Evolutionary conservation across 352 stramenopile genomes (phyloP).

Genomic region (Thalassiosira mediterranea): DNA sequence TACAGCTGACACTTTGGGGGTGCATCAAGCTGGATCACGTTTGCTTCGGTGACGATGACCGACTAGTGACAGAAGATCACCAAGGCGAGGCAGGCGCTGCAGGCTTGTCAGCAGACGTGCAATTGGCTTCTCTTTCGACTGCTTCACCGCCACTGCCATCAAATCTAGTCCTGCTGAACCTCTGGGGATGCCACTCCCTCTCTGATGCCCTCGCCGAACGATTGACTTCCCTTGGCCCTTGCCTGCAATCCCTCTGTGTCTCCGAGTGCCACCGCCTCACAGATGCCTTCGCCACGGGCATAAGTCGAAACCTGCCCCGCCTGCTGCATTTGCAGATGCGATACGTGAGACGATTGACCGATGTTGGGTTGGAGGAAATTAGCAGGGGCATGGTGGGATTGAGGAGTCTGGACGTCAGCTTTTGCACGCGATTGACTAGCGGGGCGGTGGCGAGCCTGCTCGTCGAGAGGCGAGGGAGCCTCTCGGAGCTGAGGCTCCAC

Average conservation of each 20-base stretch:
- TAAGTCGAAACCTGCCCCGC: constrained; percentile 33
- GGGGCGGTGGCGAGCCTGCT: constrained; percentile 43
- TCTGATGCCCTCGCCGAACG: constrained; percentile 38
- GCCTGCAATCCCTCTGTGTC: constrained; percentile 60
- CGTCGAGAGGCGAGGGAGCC: constrained; percentile 9
- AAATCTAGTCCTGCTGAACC: constrained; percentile 64
- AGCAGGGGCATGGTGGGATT: constrained; percentile 40
- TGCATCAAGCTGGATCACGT: constrained; percentile 56
- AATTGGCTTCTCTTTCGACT: too few relatives aligned
- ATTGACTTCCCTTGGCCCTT: constrained; percentile 30
- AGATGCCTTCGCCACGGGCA: constrained; percentile 55
- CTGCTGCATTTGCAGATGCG: constrained; percentile 63
- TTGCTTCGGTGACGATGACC: too few relatives aligned
- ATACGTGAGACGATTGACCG: constrained; percentile 63
- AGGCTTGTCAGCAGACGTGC: background rate
- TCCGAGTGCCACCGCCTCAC: constrained; percentile 68
- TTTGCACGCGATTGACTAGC: constrained; percentile 64
- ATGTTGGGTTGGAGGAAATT: constrained; percentile 49
- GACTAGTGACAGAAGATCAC: too few relatives aligned
- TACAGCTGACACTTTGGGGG: constrained; percentile 67
- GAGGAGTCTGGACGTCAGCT: constrained; percentile 68
- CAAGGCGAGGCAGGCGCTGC: background rate
- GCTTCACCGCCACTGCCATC: too few relatives aligned
- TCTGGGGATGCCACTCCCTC: constrained; percentile 68
- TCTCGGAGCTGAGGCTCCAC: constrained; percentile 58